phyloP scores from a whole-genome alignment of 2,329 filamentous ascomycete genomes.

The Claviceps sp. region DNA sequence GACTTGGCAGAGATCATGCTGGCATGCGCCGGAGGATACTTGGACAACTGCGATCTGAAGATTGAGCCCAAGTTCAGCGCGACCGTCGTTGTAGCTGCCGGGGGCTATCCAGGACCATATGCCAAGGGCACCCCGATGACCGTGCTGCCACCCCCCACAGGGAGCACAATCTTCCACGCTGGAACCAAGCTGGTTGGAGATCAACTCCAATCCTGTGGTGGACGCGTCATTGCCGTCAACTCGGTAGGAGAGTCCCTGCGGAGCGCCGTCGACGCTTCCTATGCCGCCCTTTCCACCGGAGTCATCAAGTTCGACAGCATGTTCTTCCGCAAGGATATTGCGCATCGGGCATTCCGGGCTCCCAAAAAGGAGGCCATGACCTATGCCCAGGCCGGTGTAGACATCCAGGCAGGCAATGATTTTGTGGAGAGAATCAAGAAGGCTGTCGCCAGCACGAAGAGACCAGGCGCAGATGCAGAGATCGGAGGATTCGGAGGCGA shows the following conservation, averaged over 20 bases:
- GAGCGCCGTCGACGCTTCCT: conserved; percentile 77
- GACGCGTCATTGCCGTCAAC: conserved; percentile 87
- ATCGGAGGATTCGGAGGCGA: conserved; percentile 89
- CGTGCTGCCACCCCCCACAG: conserved; percentile 30
- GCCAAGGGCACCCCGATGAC: conserved; percentile 57
- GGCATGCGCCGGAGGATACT: conserved; percentile 63
- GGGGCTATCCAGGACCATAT: conserved; percentile 80
- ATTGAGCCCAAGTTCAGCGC: conserved; percentile 61
- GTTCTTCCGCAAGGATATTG: conserved; percentile 90
- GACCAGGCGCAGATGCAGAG: conserved; percentile 78
- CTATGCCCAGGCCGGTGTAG: conserved; percentile 86
- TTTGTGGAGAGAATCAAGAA: conserved; percentile 87
- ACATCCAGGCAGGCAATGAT: conserved; percentile 85
- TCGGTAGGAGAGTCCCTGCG: conserved; percentile 60
- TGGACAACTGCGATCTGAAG: conserved; percentile 56
- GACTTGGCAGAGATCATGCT: conserved; percentile 84
- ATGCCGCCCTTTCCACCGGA: conserved; percentile 57
- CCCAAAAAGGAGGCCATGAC: conserved; percentile 49
- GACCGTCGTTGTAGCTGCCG: conserved; percentile 87
- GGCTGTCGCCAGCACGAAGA: conserved; percentile 71
- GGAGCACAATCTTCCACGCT: conserved; percentile 76
- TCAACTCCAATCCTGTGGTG: conserved; percentile 64
- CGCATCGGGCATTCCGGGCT: conserved; percentile 54
- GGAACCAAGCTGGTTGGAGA: conserved; percentile 57
- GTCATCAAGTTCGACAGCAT: conserved; percentile 71